Base-by-base conservation (phyloP, 768 basidiomycete species). In the Collybiopsis confluens region DNA sequence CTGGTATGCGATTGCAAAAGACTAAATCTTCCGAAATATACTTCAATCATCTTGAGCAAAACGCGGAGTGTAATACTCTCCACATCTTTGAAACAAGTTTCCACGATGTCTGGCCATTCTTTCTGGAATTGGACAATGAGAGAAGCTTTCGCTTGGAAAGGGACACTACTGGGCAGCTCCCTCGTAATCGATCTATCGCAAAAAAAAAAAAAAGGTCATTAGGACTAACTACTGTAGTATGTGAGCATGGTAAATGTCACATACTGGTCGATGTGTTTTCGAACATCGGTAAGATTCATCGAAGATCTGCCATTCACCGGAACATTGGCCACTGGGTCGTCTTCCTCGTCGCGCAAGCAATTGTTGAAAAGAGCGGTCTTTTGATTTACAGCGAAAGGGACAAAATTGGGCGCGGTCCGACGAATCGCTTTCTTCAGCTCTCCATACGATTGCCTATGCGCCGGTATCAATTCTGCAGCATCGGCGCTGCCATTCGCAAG, bases 1-100 rank as follows among this genome's bases (percentile, higher is more conserved):
- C 55, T 62, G 18, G 74, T 56, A 37, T 61, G 41, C 2, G 53
- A 44, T 45, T 68, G 61, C 2, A 76, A 63, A 5, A 59, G 21
- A 26, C 27, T 59, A 55, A 73, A 79, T 6, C 64, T 64, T 4
- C 67, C 69, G 50, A 79, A 79, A 53, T 73, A 66, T 4, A 45
- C 52, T 8, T 60, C 45, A 16, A 52, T 46, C 30, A 24, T 60
- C 52, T 21, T 62, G 56, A 5, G 27, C 2, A 61, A 35, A 16
- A 56, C 35, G 9, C 7, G 8, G 1, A 75, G 65, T 0, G 64
- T 62, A 11, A 60, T 55, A 20, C 30, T 11, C 45, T 45, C 42
- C 11, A 59, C 56, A 13, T 15, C 5, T 15, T 51, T 35, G 46
- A 57, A 45, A 43, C 58, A 58, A n/a, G 26, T 15, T 9, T 30